phyloP scores from a whole-genome alignment of 108 stramenopile species.

The Pseudonitzschia delicatissima region DNA sequence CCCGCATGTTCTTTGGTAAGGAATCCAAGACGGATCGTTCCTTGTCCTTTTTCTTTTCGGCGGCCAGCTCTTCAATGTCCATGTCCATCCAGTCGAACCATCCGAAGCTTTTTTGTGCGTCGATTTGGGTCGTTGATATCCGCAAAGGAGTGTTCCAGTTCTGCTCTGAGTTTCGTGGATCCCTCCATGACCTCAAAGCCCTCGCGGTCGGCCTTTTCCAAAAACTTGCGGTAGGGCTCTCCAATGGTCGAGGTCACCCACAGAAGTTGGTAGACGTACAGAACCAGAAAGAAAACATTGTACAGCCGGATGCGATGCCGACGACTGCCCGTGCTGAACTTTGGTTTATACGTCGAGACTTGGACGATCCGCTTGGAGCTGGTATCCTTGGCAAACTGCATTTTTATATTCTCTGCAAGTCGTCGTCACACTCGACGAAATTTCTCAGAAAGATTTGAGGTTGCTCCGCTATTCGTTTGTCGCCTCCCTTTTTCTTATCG shows the following conservation, averaged over 20 bases:
- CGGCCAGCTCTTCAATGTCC: slow-evolving; percentile 89
- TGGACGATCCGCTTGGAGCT: slow-evolving; percentile 59
- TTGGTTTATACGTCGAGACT: slow-evolving; percentile 58
- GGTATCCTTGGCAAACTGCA: slow-evolving; percentile 36
- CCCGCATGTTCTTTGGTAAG: slow-evolving; percentile 75
- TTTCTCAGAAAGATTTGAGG: no score
- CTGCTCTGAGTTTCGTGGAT: slow-evolving; percentile 71
- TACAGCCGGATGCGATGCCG: slow-evolving; percentile 46
- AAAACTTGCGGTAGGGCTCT: slow-evolving; percentile 69
- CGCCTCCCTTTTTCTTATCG: no score
- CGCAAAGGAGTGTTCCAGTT: slow-evolving; percentile 70
- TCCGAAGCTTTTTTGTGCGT: slow-evolving; percentile 49
- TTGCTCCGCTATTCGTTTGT: no score
- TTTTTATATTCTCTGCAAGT: no score
- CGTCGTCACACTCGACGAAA: no score
- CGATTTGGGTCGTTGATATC: slow-evolving; percentile 83
- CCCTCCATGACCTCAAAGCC: slow-evolving; percentile 92
- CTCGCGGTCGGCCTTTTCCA: slow-evolving; percentile 87
- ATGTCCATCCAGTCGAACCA: slow-evolving; percentile 87
- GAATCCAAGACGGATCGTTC: slow-evolving; percentile 68
- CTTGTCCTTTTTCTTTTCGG: slow-evolving; percentile 75
- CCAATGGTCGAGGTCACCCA: slow-evolving; percentile 65
- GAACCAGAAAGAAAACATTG: slow-evolving; percentile 53
- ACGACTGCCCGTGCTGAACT: slow-evolving; percentile 37
- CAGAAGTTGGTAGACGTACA: slow-evolving; percentile 56